Evolutionary conservation across 805 yeast species (phyloP), one percentile per base, ranked within the genome.

Genomic region (Barnettozyma pratensis): DNA sequence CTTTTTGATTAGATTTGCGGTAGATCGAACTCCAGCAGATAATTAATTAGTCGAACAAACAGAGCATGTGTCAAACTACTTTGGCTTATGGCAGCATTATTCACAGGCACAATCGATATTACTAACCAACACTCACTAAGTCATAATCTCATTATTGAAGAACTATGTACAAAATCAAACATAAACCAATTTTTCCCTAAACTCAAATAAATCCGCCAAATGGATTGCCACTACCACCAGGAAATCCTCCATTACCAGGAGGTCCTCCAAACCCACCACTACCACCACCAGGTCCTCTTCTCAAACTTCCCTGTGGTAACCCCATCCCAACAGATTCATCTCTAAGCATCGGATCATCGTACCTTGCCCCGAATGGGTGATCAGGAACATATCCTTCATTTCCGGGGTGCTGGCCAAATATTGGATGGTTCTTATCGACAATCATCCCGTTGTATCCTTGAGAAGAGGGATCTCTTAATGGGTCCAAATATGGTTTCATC

Each of bases 381-480:
- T 45, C 47, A 27, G 41, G 36, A 36, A 14, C 46, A 26, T 9
- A 35, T 27, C 37, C 40, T 8, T 14, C 19, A 14, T 14, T 14
- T 11, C 32, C 34, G 9, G 32, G 27, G 6, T 14, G 27, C 8
- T 45, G 41, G 12, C 48, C 48, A 54, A 80, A 80, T 7, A 80
- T 48, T 0, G 83, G 84, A 56, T 80, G 83, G 40, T 73, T 60
- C 2, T 69, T 57, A 4, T 76, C 69, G 1, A 82, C 80, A 47
- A 74, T 64, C 85, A 80, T 79, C 0, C 85, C 85, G 11, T 79
- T 78, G 30, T 35, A 39, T 3, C 38, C 41, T 25, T 27, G 41
- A 7, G 41, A 14, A 5, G 61, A 45, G 14, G 28, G 40, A 4
- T 39, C 31, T 29, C 44, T 47, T 6, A 62, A 53, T 4, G 80